A percentile compares a stretch with the other conserved stretches of the same genome.
phyloP scores from a whole-genome alignment of 2,329 filamentous ascomycete species.

The Sporothrix pallida region DNA sequence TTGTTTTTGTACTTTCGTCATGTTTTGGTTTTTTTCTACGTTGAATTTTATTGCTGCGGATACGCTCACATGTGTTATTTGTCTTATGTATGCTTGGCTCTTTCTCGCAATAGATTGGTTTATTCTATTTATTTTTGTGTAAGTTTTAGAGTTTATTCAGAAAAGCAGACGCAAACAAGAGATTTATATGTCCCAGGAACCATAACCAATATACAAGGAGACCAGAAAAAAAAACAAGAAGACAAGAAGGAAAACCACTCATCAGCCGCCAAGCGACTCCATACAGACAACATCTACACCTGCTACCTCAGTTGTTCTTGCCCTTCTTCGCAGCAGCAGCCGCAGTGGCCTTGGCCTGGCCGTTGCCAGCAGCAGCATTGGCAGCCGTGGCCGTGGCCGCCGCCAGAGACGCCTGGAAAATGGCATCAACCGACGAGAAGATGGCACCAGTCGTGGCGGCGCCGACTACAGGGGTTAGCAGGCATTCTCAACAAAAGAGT shows the following conservation, averaged over 20 bases:
- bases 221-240: neutral
- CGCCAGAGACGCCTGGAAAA: conserved; percentile 30
- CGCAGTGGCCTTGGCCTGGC: neutral
- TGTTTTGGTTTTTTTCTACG: neutral
- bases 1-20: neutral
- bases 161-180: no score
- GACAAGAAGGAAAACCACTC: no score
- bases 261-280: no score
- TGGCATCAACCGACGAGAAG: conserved; percentile 34
- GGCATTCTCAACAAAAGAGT: no score
- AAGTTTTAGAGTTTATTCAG: no score
- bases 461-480: conserved; percentile 25
- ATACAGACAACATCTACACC: neutral
- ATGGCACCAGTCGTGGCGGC: conserved; percentile 36
- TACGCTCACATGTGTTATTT: no score
- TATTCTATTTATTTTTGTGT: no score
- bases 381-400: conserved; percentile 28
- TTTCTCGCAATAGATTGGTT: no score
- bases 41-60: neutral
- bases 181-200: no score
- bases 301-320: conserved; percentile 28
- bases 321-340: conserved; percentile 17
- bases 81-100: no score
- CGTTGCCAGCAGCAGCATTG: neutral
- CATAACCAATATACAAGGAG: no score